phyloP scores from a whole-genome alignment of 345 rosid genomes.

The Dimocarpus longan region DNA sequence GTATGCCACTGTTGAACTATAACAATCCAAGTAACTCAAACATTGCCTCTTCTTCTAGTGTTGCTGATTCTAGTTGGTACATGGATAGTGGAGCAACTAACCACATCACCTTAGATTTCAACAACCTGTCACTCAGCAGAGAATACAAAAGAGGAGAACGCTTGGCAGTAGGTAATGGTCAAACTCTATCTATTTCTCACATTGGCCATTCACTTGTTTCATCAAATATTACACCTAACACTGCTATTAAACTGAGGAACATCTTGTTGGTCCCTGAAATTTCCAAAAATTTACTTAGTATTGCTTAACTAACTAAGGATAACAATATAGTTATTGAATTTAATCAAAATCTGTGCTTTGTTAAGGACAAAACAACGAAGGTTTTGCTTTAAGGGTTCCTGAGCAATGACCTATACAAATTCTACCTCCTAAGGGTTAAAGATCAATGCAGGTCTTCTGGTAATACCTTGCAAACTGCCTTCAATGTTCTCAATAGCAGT shows the following conservation, averaged over 20 bases:
- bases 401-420: background rate
- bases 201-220: background rate
- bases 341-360: background rate
- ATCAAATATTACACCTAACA: too few species aligned
- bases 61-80: background rate
- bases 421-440: background rate
- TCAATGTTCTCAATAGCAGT: too few species aligned
- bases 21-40: too few species aligned
- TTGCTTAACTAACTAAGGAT: background rate
- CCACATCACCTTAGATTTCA: background rate
- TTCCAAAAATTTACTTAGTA: background rate
- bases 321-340: background rate
- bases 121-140: background rate
- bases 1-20: too few species aligned
- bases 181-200: background rate
- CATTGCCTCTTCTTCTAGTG: background rate
- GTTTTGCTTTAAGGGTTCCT: background rate
- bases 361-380: background rate
- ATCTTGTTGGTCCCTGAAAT: background rate
- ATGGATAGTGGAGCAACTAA: background rate
- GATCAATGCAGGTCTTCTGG: too few species aligned
- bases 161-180: background rate
- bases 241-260: background rate
- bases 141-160: background rate
- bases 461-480: too few species aligned